These are phyloP conservation scores for Spiraea crenata DNA, from an alignment of 331 rosid genomes.

Conservation along the genomic window DNA sequence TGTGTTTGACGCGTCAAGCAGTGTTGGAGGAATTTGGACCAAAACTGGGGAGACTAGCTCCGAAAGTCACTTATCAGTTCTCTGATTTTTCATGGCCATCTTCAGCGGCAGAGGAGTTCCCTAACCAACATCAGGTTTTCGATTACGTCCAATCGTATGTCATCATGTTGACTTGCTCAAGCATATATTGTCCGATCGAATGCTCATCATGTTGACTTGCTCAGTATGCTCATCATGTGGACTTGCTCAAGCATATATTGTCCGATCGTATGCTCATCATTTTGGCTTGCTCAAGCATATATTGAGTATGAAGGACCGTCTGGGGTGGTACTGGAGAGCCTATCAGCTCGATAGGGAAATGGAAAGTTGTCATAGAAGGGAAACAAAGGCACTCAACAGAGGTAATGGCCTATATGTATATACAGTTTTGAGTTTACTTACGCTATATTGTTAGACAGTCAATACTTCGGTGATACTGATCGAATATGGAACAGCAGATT, in stretches of 20 bases:
- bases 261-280: no score
- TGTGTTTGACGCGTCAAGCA: slow-evolving; percentile 48
- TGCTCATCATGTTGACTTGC: no score
- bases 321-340: slow-evolving; percentile 57
- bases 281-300: slow-evolving; percentile 47
- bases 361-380: slow-evolving; percentile 42
- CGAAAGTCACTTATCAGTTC: slow-evolving; percentile 45
- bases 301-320: slow-evolving; percentile 44
- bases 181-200: no score
- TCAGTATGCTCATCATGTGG: no score
- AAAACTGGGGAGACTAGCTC: slow-evolving; percentile 53
- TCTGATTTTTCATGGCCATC: slow-evolving; percentile 78
- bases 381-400: slow-evolving; percentile 23
- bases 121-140: slow-evolving; percentile 35
- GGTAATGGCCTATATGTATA: slow-evolving; percentile 8
- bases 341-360: slow-evolving; percentile 42
- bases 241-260: no score
- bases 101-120: slow-evolving; percentile 41
- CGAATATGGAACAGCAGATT: slow-evolving; percentile 16
- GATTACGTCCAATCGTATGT: slow-evolving; percentile 45
- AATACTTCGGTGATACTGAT: background rate
- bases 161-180: no score
- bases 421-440: background rate
- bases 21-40: slow-evolving; percentile 68
- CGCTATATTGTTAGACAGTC: no score